These are phyloP conservation scores for Petunia secreta DNA, from an alignment of 257 asterid genomes.

Conservation along the genomic window DNA sequence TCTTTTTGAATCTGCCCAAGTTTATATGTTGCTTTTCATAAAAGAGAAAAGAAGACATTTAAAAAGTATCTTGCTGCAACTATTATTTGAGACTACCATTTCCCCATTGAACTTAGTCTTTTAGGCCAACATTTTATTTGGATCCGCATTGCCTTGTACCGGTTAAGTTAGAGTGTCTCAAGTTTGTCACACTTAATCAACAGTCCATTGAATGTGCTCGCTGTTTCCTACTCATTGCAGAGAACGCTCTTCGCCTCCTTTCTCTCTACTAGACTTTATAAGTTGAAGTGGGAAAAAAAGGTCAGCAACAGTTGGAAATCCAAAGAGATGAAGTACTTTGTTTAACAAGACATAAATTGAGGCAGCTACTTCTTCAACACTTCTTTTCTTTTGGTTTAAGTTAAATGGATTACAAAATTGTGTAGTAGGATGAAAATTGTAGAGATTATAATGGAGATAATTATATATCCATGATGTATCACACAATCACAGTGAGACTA, in stretches of 20 bases:
- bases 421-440: not conserved
- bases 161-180: conserved; percentile 14
- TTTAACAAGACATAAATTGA: not conserved
- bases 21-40: too few species aligned
- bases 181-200: conserved; percentile 12
- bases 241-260: not conserved
- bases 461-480: not conserved
- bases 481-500: not conserved
- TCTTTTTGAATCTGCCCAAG: not conserved
- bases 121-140: conserved; percentile 13
- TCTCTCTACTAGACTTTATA: not conserved
- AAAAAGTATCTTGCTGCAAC: conserved; percentile 14
- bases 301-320: not conserved
- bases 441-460: not conserved
- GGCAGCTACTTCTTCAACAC: not conserved
- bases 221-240: not conserved
- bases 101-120: conserved; percentile 1
- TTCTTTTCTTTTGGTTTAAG: not conserved
- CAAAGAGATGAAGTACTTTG: not conserved
- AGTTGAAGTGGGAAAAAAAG: not conserved
- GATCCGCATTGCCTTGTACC: conserved; percentile 2
- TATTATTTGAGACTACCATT: conserved; percentile 16
- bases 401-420: not conserved
- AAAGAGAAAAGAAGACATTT: too few species aligned
- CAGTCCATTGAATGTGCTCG: not conserved